Base-by-base conservation (phyloP, 257 asterid genomes). In the Solanum pinnatisectum region DNA sequence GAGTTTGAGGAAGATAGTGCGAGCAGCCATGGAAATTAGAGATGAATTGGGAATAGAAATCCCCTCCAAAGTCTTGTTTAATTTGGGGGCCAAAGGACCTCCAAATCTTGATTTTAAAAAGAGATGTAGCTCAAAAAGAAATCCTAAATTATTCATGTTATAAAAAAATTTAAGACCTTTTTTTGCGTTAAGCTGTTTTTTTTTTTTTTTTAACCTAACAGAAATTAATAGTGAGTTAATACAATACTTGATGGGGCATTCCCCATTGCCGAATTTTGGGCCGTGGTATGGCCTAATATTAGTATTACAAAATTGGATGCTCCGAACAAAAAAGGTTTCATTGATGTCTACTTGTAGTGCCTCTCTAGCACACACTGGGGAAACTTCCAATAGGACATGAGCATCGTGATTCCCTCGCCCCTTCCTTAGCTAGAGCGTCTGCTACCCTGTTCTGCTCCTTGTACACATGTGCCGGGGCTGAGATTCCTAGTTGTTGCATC, bases 21-120 rank as follows among this genome's bases (percentile, higher is more conserved):
- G 98, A 71, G 92, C 98, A 30, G 98, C 97, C 98, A 93, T 93
- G 74, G 92, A 22, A 89, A 90, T 5, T 27, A 27, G 49, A 22
- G 10, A 37, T 23, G 20, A 74, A 37, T 74, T 37, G 56, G 18
- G 20, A 20, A 12, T 3, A 73, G 16, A 35, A 36, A 22, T 2
- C 49, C 39, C 30, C 32, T 9, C 14, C 13, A 33, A 72, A 72
- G 25, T 33, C 79, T 16, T 32, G 40, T 15, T 33, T 71, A 16
- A 16, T 71, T 71, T 16, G 42, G 42, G 39, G 78, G 42, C 42
- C 3, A 8, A 72, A 72, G 23, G 35, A 67, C 73, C 36, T 67
- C 73, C 35, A 67, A 67, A 25, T 67, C 18, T n/a, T 10, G 71
- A 23, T 63, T 63, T 63, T 4, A 23, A 23, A 10, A 63, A 63